Conservation (phyloP, 1,139 yeast species). For the Citeromyces siamensis region DNA sequence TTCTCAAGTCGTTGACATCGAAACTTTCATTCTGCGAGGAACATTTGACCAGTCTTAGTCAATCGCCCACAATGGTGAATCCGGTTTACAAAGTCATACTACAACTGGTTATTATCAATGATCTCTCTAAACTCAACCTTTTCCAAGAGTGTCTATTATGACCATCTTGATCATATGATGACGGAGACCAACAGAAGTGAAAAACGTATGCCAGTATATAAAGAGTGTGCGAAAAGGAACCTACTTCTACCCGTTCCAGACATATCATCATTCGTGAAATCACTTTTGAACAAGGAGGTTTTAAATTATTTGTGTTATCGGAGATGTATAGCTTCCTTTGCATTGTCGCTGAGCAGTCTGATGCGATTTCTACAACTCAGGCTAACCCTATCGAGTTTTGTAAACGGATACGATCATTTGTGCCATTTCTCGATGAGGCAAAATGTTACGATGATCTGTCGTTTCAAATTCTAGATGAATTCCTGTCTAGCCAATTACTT, state of each 20-base stretch:
- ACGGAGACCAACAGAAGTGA: neutral
- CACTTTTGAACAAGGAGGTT: neutral
- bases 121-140: neutral
- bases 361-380: neutral
- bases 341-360: neutral
- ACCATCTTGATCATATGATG: neutral
- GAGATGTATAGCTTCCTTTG: neutral
- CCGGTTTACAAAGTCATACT: neutral
- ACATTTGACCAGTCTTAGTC: constrained; percentile 3
- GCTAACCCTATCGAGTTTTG: neutral
- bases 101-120: neutral
- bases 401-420: constrained; percentile 1
- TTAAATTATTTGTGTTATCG: neutral
- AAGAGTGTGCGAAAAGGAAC: neutral
- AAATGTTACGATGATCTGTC: neutral
- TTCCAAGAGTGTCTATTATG: neutral
- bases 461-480: neutral
- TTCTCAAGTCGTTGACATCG: constrained; percentile 42
- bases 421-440: neutral
- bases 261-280: neutral
- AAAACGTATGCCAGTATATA: neutral
- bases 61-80: constrained; percentile 2
- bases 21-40: constrained; percentile 20
- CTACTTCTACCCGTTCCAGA: neutral
- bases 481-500: neutral